Conservation (phyloP, 495 filamentous ascomycete genomes). For the Parachaetomium inaequale region DNA sequence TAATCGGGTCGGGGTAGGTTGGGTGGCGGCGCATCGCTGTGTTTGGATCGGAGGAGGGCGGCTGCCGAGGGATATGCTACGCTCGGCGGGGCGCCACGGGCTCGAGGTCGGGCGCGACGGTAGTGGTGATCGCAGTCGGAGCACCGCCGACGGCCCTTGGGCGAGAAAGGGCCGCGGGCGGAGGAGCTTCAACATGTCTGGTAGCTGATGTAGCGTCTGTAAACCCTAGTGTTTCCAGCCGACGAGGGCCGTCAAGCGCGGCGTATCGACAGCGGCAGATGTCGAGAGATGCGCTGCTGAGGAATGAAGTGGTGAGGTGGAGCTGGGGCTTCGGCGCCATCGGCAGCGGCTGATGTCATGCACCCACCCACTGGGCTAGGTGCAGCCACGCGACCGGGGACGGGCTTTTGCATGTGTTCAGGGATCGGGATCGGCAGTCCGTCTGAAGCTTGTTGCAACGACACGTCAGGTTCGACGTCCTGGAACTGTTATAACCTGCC, state of each 20-base stretch:
- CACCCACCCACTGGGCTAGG: background rate
- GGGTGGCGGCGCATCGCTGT: background rate
- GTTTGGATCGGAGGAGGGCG: background rate
- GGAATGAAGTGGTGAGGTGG: background rate
- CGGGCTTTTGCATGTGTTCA: background rate
- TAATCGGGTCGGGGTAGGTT: background rate
- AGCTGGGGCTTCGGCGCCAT: background rate
- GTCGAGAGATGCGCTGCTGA: background rate
- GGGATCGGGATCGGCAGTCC: background rate
- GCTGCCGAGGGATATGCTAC: background rate
- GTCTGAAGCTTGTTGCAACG: background rate
- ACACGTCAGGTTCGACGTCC: background rate
- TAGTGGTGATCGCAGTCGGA: background rate
- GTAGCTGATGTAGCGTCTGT: background rate
- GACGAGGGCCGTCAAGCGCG: background rate
- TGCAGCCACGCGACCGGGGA: background rate
- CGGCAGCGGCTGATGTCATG: slow-evolving; percentile 1
- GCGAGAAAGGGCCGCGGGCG: background rate
- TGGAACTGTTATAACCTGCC: background rate
- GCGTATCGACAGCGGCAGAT: background rate
- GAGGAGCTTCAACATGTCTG: slow-evolving; percentile 7
- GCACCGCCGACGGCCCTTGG: background rate
- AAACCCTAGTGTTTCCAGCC: background rate
- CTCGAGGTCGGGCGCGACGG: background rate
- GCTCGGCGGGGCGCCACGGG: background rate